These are phyloP conservation scores for Rauvolfia tetraphylla DNA, from an alignment of 257 asterid genomes.

Conservation along the genomic window DNA sequence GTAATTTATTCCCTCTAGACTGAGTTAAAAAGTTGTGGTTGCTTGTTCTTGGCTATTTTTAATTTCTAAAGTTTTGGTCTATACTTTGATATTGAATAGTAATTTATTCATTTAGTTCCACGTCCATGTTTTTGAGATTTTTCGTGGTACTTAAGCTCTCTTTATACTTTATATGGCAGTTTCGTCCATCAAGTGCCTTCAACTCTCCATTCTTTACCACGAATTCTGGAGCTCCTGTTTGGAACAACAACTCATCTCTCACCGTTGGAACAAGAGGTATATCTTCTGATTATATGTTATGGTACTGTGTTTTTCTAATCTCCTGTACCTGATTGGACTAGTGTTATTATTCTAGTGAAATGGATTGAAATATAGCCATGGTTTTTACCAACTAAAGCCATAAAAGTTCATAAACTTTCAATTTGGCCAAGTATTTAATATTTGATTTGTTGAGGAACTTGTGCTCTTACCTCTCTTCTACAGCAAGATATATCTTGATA, in stretches of 20 bases:
- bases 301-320: neutral
- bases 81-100: neutral
- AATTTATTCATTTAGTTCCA: neutral
- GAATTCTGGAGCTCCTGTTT: slow-evolving; percentile 39
- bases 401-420: neutral
- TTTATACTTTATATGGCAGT: slow-evolving; percentile 15
- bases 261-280: slow-evolving; percentile 42
- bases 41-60: neutral
- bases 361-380: neutral
- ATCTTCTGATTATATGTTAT: neutral
- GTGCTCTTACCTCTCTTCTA: neutral
- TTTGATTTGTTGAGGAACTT: neutral
- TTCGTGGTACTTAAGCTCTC: neutral
- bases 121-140: neutral
- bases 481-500: neutral
- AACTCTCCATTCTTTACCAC: slow-evolving; percentile 38
- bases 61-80: neutral
- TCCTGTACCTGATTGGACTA: neutral
- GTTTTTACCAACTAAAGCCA: neutral
- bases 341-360: neutral
- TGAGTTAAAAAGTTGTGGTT: neutral
- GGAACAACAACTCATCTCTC: slow-evolving; percentile 38
- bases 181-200: slow-evolving; percentile 40
- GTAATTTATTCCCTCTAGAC: neutral
- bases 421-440: neutral